Percentiles rank a stretch among this genome's conserved stretches.
Conservation (phyloP, 148 eudicot species). For the Amaranthus hypochondriacus region DNA sequence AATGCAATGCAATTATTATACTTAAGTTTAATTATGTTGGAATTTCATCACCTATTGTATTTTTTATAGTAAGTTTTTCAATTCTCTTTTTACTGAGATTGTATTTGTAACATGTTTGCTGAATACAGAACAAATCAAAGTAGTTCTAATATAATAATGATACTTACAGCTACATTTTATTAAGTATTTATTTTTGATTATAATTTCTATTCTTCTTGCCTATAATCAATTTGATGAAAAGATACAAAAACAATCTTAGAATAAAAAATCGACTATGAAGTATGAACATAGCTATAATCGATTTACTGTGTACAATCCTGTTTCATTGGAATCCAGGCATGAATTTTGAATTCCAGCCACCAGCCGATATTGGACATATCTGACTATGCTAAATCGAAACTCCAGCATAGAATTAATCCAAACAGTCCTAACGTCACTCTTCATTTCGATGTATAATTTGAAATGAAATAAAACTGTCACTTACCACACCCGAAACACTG, state of each 20-base stretch:
- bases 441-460: not conserved
- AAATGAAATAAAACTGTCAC: not conserved
- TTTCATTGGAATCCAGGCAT: not conserved
- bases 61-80: not conserved
- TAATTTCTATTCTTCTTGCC: no score
- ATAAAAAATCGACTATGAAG: no score
- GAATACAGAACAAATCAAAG: not conserved
- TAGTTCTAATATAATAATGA: no score
- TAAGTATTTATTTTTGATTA: no score
- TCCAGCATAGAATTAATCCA: not conserved
- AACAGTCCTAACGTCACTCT: no score
- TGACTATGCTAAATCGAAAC: not conserved
- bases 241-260: no score
- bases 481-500: not conserved
- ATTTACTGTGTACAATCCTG: no score
- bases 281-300: no score
- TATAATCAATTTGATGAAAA: no score
- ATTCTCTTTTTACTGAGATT: not conserved
- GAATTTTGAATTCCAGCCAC: not conserved
- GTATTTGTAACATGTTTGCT: not conserved
- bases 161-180: no score
- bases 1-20: not conserved
- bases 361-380: not conserved
- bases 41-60: not conserved
- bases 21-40: not conserved